Evolutionary conservation across 2,329 filamentous ascomycete species (phyloP), one percentile per base, ranked within the genome.

Genomic region (Colletotrichum lindemuthianum): DNA sequence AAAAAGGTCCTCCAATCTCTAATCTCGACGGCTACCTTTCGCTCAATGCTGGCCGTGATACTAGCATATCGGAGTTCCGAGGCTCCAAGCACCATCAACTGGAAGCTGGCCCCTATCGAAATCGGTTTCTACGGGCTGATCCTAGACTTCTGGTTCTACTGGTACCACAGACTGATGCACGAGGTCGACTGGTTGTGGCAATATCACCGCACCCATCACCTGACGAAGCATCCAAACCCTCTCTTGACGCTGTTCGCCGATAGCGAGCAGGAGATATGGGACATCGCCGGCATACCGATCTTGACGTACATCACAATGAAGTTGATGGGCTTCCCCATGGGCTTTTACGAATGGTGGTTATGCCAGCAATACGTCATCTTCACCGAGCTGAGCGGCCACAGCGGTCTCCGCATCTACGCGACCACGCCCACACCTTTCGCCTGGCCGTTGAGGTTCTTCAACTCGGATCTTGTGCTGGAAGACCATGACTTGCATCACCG

Each of bases 271-370:
- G 78, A 81, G 56, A 68, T 80, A 8, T 76, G 79, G 59, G 78
- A 81, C 54, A 78, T 81, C 36, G 74, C 73, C 7, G 76, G 74
- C n/a, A 75, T 82, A 8, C 79, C 79, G 0, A 63, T 80, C 16
- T 65, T 79, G 54, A 74, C 79, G 2, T 81, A 75, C 65, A 70
- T 71, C 44, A 76, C 72, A 1, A 59, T 81, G 40, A 76, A 73
- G 59, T 9, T 64, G 5, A 8, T 72, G 39, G 78, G 78, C 0
- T 51, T 81, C 4, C 79, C 78, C 0, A 77, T 82, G 76, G 78
- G 77, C 2, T 82, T 82, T 67, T 81, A 81, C 52, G 79, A 81
- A 45, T 80, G 77, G 78, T 82, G 79, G 79, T 66, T 82, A 15
- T 82, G 79, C 67, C 76, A 81, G 55, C 72, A 78, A 56, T 82